Percentiles rank a stretch among this genome's conserved stretches.
Evolutionary conservation across 2,329 filamentous ascomycete genomes (phyloP).

Genomic region (Ophiobolus disseminans): DNA sequence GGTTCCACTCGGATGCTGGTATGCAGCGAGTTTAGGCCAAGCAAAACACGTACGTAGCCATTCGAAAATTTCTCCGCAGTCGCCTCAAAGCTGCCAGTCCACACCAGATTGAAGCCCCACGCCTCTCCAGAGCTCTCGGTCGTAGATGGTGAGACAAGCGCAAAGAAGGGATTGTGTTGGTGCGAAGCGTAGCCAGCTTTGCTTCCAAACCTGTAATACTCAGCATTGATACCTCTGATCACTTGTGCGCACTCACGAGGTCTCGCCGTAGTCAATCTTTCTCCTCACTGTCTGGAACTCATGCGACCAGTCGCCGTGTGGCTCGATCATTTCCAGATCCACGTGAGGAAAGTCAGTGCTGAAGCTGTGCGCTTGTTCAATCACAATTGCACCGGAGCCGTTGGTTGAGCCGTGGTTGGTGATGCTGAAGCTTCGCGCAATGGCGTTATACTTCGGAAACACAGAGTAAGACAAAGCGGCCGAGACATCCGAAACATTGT

Average conservation of each 20-base stretch:
- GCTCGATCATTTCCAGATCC: slow-evolving; percentile 68
- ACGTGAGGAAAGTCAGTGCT: slow-evolving; percentile 67
- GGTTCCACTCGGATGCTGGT: slow-evolving; percentile 64
- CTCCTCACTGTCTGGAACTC: slow-evolving; percentile 64
- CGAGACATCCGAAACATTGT: slow-evolving; percentile 64
- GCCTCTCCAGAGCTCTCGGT: slow-evolving; percentile 68
- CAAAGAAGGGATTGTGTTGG: slow-evolving; percentile 69
- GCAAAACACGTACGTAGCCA: slow-evolving; percentile 65
- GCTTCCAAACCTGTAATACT: slow-evolving; percentile 63
- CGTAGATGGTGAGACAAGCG: slow-evolving; percentile 62
- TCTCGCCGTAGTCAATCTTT: slow-evolving; percentile 63
- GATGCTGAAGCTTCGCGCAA: slow-evolving; percentile 67
- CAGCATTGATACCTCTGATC: not conserved
- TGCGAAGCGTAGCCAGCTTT: slow-evolving; percentile 69
- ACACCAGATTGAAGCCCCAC: slow-evolving; percentile 71
- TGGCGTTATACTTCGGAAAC: slow-evolving; percentile 67
- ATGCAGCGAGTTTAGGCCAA: slow-evolving; percentile 68
- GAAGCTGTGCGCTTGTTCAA: slow-evolving; percentile 66
- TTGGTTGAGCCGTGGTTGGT: slow-evolving; percentile 57
- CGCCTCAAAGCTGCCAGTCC: slow-evolving; percentile 68
- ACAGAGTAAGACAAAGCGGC: slow-evolving; percentile 69
- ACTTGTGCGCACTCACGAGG: slow-evolving; percentile 20
- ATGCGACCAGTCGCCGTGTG: slow-evolving; percentile 68
- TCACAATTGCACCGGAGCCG: slow-evolving; percentile 59
- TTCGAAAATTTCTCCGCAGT: slow-evolving; percentile 69